phyloP scores from a whole-genome alignment of 768 basidiomycete species.

The Boletus rubroflammeus region DNA sequence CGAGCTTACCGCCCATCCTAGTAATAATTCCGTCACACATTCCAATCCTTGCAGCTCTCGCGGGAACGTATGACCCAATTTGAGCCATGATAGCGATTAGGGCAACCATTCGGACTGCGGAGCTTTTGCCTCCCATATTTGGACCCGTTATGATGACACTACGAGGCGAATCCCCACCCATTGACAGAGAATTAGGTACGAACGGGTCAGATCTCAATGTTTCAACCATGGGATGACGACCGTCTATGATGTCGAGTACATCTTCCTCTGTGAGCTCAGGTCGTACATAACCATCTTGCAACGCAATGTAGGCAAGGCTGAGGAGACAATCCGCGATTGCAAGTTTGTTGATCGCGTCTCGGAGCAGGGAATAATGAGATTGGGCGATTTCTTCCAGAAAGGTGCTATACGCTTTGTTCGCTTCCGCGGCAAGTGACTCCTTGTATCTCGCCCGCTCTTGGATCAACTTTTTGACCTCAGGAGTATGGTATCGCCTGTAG shows the following conservation, averaged over 20 bases:
- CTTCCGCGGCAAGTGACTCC: conserved; percentile 67
- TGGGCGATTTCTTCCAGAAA: conserved; percentile 70
- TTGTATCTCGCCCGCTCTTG: conserved; percentile 71
- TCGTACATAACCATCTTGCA: conserved; percentile 71
- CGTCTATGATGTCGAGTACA: conserved; percentile 70
- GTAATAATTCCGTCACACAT: conserved; percentile 83
- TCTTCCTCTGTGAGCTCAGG: conserved; percentile 71
- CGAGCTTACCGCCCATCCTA: conserved; percentile 75
- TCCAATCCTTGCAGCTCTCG: conserved; percentile 66
- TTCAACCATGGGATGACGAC: conserved; percentile 93
- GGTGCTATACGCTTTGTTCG: conserved; percentile 57
- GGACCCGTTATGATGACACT: conserved; percentile 80
- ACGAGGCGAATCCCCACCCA: conserved; percentile 52
- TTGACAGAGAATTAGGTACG: conserved; percentile 73
- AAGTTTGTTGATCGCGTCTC: conserved; percentile 75
- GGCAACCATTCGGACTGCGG: conserved; percentile 74
- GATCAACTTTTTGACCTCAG: conserved; percentile 55
- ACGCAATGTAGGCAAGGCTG: conserved; percentile 77
- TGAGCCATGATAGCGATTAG: conserved; percentile 76
- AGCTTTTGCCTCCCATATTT: conserved; percentile 88
- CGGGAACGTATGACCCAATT: conserved; percentile 92
- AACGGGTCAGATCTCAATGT: conserved; percentile 73
- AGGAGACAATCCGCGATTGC: conserved; percentile 84
- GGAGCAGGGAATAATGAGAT: conserved; percentile 65
- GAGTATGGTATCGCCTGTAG: conserved; percentile 72